Evolutionary conservation across 768 basidiomycete genomes (phyloP).

Genomic region (Xerocomus brunneocitrinus): DNA sequence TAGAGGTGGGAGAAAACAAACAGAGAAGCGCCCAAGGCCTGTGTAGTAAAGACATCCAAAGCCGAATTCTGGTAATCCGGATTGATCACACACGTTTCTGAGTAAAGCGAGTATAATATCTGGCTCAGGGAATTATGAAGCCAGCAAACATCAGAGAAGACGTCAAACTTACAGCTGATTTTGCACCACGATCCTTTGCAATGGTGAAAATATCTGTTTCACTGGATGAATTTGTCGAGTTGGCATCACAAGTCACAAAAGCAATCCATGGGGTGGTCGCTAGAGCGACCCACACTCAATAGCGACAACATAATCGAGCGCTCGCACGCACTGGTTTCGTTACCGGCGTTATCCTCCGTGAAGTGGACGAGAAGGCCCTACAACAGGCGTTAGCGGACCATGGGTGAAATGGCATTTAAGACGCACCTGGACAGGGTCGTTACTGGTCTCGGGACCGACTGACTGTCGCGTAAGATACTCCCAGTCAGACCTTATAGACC

Average conservation of each 20-base stretch:
- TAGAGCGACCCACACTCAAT: constrained; percentile 23
- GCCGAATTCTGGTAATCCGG: constrained; percentile 62
- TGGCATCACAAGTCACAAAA: constrained; percentile 76
- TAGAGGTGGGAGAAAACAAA: constrained; percentile 31
- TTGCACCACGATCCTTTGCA: constrained; percentile 73
- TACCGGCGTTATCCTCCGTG: constrained; percentile 52
- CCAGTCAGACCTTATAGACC: constrained; percentile 40
- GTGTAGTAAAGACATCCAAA: constrained; percentile 76
- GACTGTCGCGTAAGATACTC: constrained; percentile 60
- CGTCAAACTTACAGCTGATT: constrained; percentile 57
- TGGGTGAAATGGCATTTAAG: background rate
- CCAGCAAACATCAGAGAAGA: background rate
- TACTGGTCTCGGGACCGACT: constrained; percentile 40
- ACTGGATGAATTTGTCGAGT: constrained; percentile 59
- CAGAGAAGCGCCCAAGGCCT: constrained; percentile 52
- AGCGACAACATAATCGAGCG: constrained; percentile 19
- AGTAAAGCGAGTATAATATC: constrained; percentile 75
- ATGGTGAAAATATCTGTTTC: constrained; percentile 77
- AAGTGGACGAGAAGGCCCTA: constrained; percentile 86
- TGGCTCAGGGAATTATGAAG: constrained; percentile 25
- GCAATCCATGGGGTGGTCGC: constrained; percentile 90
- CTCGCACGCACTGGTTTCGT: constrained; percentile 47
- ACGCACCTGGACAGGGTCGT: constrained; percentile 53
- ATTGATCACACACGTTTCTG: constrained; percentile 73
- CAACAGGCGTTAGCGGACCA: background rate